Percentiles rank a stretch among this genome's conserved stretches.
phyloP scores from a whole-genome alignment of 202 grass and related monocot species.

The Schoenoplectus tabernaemontani region DNA sequence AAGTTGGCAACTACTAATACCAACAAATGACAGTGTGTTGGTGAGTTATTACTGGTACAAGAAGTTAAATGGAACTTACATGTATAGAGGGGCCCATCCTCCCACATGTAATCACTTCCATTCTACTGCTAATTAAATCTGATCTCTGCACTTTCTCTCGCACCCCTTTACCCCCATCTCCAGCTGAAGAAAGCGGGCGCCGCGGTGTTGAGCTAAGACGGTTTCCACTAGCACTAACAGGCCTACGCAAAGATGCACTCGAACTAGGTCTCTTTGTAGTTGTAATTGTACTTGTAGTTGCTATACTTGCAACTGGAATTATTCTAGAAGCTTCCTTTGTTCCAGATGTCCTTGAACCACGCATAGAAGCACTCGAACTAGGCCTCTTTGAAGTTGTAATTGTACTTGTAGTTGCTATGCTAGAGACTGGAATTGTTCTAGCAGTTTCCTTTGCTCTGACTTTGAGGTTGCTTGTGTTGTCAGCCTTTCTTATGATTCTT shows the following conservation, averaged over 20 bases:
- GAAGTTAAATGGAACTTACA: constrained; percentile 48
- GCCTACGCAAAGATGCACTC: constrained; percentile 16
- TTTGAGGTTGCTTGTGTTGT: constrained; percentile 17
- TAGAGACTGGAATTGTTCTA: neutral
- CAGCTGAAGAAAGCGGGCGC: constrained; percentile 42
- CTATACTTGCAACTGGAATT: too few species aligned
- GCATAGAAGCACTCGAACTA: constrained; percentile 31
- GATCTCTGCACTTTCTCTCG: constrained; percentile 38
- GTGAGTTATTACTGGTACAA: neutral
- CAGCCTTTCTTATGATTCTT: constrained; percentile 9
- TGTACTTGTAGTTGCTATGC: too few species aligned
- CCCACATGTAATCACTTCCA: constrained; percentile 10
- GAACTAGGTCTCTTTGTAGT: constrained; percentile 42
- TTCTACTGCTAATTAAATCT: constrained; percentile 41
- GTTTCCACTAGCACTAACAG: constrained; percentile 27
- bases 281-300: constrained; percentile 18
- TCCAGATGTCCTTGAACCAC: neutral
- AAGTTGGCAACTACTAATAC: neutral
- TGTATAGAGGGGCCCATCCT: constrained; percentile 23
- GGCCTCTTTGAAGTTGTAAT: constrained; percentile 37
- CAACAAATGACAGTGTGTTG: neutral
- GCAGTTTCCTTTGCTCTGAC: constrained; percentile 30
- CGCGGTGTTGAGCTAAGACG: constrained; percentile 19
- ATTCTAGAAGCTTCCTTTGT: constrained; percentile 33
- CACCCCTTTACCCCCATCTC: constrained; percentile 37